Percentiles rank a stretch among this genome's conserved stretches.
Conservation (phyloP, 2,329 filamentous ascomycete genomes). For the Cercospora canescens region DNA sequence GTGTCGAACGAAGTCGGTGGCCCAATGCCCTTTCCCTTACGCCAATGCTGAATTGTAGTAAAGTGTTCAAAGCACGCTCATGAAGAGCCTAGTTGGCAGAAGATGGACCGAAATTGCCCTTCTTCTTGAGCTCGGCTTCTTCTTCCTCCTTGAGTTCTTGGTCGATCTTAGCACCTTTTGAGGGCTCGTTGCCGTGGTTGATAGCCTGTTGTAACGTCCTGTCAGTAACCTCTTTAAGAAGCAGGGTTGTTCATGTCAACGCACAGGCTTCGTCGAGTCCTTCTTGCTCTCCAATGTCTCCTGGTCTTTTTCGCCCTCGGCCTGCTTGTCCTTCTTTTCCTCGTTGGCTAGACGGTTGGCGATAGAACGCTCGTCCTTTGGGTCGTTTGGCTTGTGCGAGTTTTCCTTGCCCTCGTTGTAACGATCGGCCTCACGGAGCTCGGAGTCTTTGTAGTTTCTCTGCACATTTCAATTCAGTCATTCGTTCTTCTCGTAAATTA, state of each 20-base stretch:
- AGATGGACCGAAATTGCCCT: slow-evolving; percentile 48
- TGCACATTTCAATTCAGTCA: slow-evolving; percentile 11
- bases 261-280: slow-evolving; percentile 57
- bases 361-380: slow-evolving; percentile 73
- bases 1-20: background rate
- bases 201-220: slow-evolving; percentile 48
- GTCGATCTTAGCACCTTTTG: slow-evolving; percentile 70
- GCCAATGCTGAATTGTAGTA: background rate
- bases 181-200: slow-evolving; percentile 72
- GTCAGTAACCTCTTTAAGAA: background rate
- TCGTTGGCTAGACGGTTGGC: slow-evolving; percentile 70
- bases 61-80: background rate
- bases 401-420: slow-evolving; percentile 72
- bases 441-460: slow-evolving; percentile 56
- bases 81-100: slow-evolving; percentile 25
- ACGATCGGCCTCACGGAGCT: slow-evolving; percentile 49
- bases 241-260: background rate
- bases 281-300: slow-evolving; percentile 50
- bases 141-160: slow-evolving; percentile 69
- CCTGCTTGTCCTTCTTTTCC: slow-evolving; percentile 52
- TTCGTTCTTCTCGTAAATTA: background rate
- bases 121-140: slow-evolving; percentile 62
- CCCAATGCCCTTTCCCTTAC: background rate
- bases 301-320: slow-evolving; percentile 40
- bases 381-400: slow-evolving; percentile 68